Percentiles rank a stretch among this genome's conserved stretches.
Evolutionary conservation across 352 stramenopile genomes (phyloP).

Genomic region (Aphanomyces invadans): DNA sequence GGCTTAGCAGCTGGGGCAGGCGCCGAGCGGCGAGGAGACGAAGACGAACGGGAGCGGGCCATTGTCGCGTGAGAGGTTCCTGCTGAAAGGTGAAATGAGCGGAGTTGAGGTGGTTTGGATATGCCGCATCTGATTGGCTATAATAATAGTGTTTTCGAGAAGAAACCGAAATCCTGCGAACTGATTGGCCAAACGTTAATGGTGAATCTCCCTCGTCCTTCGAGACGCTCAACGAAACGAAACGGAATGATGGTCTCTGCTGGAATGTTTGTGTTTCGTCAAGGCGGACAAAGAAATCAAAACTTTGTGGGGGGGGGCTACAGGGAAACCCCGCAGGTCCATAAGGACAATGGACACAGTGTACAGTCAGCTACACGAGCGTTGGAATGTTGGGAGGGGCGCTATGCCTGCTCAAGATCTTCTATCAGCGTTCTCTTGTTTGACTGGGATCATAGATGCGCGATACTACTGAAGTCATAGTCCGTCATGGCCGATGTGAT

Average conservation of each 20-base stretch:
- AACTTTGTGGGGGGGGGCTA: no score
- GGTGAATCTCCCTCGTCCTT: background rate
- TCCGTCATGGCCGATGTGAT: no score
- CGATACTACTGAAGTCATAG: no score
- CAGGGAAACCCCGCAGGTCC: no score
- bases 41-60: conserved; percentile 57
- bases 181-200: background rate
- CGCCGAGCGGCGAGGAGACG: conserved; percentile 21
- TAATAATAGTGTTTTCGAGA: conserved; percentile 19
- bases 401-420: no score
- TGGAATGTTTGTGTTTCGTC: background rate
- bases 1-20: background rate
- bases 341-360: no score
- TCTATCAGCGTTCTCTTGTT: no score
- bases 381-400: no score
- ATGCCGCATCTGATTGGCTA: background rate
- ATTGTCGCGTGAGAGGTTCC: conserved; percentile 30
- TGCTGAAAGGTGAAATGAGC: conserved; percentile 11
- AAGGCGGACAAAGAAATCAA: background rate
- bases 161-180: background rate
- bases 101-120: background rate
- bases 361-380: no score
- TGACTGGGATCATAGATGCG: no score
- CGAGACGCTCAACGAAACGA: background rate
- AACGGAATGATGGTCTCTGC: background rate